These are phyloP conservation scores for Ephemerocybe angulata DNA, from an alignment of 768 basidiomycete genomes.

Conservation along the genomic window DNA sequence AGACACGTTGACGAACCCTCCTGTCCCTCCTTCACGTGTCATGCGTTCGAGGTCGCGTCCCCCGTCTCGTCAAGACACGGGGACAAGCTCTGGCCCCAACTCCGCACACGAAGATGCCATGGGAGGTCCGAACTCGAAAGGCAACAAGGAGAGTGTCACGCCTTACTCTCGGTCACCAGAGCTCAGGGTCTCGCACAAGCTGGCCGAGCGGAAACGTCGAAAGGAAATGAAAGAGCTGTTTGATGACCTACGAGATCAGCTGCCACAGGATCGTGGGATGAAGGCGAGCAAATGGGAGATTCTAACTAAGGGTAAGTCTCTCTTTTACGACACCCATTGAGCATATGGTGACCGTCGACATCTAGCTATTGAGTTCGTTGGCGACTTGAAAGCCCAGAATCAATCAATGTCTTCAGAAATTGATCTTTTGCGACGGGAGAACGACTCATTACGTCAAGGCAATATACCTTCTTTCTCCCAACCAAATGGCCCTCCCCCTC, in stretches of 20 bases:
- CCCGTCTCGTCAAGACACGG: slow-evolving; percentile 57
- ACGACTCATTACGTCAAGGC: slow-evolving; percentile 62
- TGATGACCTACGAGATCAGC: slow-evolving; percentile 89
- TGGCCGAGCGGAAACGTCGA: slow-evolving; percentile 93
- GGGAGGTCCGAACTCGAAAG: slow-evolving; percentile 14
- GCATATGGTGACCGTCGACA: background rate
- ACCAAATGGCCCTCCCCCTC: slow-evolving; percentile 45
- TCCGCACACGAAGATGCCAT: slow-evolving; percentile 23
- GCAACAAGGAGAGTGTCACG: slow-evolving; percentile 57
- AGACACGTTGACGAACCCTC: slow-evolving; percentile 38
- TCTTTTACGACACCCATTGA: slow-evolving; percentile 6
- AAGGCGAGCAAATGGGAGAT: slow-evolving; percentile 99
- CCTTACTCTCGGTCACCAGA: slow-evolving; percentile 97
- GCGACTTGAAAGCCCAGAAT: slow-evolving; percentile 70
- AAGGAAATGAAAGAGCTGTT: slow-evolving; percentile 99
- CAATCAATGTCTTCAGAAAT: slow-evolving; percentile 77
- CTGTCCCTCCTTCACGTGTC: slow-evolving; percentile 39
- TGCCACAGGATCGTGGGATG: slow-evolving; percentile 90
- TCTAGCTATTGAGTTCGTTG: slow-evolving; percentile 85
- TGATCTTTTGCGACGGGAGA: slow-evolving; percentile 72
- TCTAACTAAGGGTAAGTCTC: slow-evolving; percentile 78
- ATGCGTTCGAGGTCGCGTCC: slow-evolving; percentile 69
- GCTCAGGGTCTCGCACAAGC: slow-evolving; percentile 90
- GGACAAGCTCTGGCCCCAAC: slow-evolving; percentile 29
- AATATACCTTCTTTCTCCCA: slow-evolving; percentile 45